A percentile compares a stretch with the other conserved stretches of the same genome.
Evolutionary conservation across 2,329 filamentous ascomycete genomes (phyloP).

Genomic region (Taxawa tesnikishii): DNA sequence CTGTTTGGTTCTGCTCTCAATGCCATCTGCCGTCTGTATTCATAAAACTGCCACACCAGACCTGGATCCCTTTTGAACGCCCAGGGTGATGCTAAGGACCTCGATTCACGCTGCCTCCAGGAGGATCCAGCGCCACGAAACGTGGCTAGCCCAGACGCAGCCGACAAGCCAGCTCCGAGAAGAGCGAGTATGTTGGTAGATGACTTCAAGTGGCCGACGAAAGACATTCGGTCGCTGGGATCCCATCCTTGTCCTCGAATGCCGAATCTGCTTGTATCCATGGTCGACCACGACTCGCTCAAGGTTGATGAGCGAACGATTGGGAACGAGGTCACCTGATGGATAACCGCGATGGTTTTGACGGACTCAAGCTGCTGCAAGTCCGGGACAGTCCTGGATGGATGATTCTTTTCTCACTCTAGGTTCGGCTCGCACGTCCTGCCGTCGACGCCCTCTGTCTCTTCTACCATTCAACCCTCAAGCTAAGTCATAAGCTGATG

Average conservation of each 20-base stretch:
- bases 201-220: not conserved
- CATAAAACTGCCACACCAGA: conserved; percentile 1
- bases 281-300: no score
- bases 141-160: conserved; percentile 1
- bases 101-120: not conserved
- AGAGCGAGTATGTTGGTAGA: conserved; percentile 1
- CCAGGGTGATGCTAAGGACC: not conserved
- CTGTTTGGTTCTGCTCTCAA: conserved; percentile 1
- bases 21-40: not conserved
- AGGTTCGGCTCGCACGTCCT: no score
- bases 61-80: not conserved
- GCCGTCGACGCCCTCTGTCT: no score
- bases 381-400: no score
- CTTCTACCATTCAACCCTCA: no score
- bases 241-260: not conserved
- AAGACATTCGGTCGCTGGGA: not conserved
- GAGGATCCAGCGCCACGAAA: not conserved
- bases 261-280: not conserved
- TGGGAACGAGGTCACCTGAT: no score
- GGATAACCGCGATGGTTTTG: no score
- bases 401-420: no score
- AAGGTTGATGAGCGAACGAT: no score
- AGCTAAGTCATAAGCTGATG: no score
- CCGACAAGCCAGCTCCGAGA: conserved; percentile 3
- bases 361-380: no score